These are phyloP conservation scores for Debaryomyces coudertii DNA, from an alignment of 1,139 yeast species.

Conservation along the genomic window DNA sequence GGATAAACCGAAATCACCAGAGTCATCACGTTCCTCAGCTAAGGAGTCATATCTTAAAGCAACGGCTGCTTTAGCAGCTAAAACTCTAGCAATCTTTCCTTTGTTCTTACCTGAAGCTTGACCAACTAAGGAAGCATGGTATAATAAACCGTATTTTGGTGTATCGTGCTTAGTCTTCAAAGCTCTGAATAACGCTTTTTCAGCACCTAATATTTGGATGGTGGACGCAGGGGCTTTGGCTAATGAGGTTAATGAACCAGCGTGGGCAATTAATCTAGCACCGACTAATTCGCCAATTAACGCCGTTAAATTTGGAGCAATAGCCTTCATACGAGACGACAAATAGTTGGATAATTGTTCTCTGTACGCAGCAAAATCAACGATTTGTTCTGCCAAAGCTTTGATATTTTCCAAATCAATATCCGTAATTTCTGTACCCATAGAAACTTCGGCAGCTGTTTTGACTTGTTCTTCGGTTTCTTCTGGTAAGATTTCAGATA, in stretches of 20 bases:
- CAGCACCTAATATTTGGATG: constrained; percentile 97
- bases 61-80: constrained; percentile 98
- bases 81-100: constrained; percentile 98
- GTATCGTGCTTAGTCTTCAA: constrained; percentile 98
- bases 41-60: constrained; percentile 95
- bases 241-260: constrained; percentile 94
- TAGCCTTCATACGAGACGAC: constrained; percentile 94
- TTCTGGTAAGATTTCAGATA: constrained; percentile 91
- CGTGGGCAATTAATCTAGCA: constrained; percentile 96
- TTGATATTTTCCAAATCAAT: constrained; percentile 89
- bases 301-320: constrained; percentile 96
- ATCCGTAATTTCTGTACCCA: constrained; percentile 98
- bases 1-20: constrained; percentile 90
- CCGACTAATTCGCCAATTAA: constrained; percentile 98
- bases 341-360: constrained; percentile 84
- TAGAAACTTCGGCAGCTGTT: constrained; percentile 91
- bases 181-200: constrained; percentile 98
- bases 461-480: constrained; percentile 81
- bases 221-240: constrained; percentile 99
- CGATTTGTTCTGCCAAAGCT: constrained; percentile 93
- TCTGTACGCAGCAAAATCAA: constrained; percentile 90
- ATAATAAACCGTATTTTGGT: constrained; percentile 96
- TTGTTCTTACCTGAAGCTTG: constrained; percentile 96
- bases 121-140: constrained; percentile 96
- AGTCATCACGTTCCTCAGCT: constrained; percentile 94